A percentile compares a stretch with the other conserved stretches of the same genome.
Conservation (phyloP, 169 alveolate genomes). For the Babesia gibsoni region DNA sequence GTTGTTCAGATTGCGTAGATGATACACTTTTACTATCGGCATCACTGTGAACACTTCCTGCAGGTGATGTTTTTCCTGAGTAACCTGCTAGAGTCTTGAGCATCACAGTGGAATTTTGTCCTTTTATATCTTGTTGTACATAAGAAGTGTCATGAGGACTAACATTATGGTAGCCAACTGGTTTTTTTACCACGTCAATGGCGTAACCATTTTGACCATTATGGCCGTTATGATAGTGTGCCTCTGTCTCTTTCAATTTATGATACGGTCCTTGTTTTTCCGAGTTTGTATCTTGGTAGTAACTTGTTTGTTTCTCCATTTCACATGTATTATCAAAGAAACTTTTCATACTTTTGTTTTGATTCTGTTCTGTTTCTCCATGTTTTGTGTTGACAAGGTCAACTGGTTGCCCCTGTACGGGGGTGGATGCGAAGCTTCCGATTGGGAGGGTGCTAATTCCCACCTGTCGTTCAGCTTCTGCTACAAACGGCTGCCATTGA, state of each 20-base stretch:
- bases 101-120: too few species aligned
- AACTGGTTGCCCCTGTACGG: neutral
- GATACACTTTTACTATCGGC: neutral
- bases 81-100: too few species aligned
- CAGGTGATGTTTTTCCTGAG: too few species aligned
- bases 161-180: too few species aligned
- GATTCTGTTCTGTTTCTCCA: neutral
- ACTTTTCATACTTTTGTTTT: neutral
- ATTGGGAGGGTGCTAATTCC: constrained; percentile 8
- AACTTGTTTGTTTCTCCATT: neutral
- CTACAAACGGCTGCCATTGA: neutral
- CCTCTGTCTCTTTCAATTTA: neutral
- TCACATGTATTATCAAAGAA: neutral
- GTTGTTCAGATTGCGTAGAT: constrained; percentile 4
- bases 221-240: too few species aligned
- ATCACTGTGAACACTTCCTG: too few species aligned
- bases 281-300: neutral
- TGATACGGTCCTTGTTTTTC: neutral
- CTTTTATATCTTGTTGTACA: too few species aligned
- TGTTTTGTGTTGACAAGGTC: neutral
- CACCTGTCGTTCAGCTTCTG: neutral
- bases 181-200: too few species aligned
- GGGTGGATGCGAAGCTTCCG: neutral
- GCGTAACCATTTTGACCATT: too few species aligned
- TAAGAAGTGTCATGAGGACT: too few species aligned